These are phyloP conservation scores for Pseudocercospora eumusae DNA, from an alignment of 2,329 filamentous ascomycete genomes.

Conservation along the genomic window DNA sequence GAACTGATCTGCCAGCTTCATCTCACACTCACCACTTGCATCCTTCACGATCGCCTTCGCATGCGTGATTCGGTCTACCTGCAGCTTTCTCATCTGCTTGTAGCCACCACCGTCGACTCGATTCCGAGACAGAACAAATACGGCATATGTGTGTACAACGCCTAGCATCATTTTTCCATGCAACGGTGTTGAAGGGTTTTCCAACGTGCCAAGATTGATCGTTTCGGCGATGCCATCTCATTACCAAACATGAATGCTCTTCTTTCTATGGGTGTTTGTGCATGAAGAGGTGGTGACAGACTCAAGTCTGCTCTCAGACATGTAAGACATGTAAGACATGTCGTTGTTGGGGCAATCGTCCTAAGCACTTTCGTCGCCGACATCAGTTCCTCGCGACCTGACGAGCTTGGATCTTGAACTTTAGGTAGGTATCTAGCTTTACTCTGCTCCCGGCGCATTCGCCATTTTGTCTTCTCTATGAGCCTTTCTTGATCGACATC, in stretches of 20 bases:
- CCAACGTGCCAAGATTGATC: constrained; percentile 63
- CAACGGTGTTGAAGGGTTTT: constrained; percentile 66
- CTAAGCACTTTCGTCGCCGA: no score
- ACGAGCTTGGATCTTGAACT: not conserved
- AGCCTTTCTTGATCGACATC: not conserved
- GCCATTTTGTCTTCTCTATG: not conserved
- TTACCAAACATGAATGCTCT: constrained; percentile 67
- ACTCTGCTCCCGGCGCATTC: not conserved
- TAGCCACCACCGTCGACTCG: constrained; percentile 4
- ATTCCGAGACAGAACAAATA: constrained; percentile 24
- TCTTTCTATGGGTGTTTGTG: constrained; percentile 57
- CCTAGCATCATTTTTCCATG: constrained; percentile 56
- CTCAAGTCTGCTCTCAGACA: not conserved
- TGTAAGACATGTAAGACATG: not conserved
- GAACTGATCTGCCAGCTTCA: constrained; percentile 18
- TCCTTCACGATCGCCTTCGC: not conserved
- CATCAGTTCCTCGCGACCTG: not conserved
- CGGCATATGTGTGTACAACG: constrained; percentile 74
- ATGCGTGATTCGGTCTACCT: constrained; percentile 1
- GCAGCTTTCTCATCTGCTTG: constrained; percentile 10
- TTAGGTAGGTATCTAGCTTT: not conserved
- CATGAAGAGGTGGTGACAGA: constrained; percentile 65
- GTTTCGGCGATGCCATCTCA: constrained; percentile 47
- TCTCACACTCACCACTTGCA: constrained; percentile 9
- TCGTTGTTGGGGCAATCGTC: not conserved